These are phyloP conservation scores for Discostella stelligeroides DNA, from an alignment of 108 stramenopile genomes.

Conservation along the genomic window DNA sequence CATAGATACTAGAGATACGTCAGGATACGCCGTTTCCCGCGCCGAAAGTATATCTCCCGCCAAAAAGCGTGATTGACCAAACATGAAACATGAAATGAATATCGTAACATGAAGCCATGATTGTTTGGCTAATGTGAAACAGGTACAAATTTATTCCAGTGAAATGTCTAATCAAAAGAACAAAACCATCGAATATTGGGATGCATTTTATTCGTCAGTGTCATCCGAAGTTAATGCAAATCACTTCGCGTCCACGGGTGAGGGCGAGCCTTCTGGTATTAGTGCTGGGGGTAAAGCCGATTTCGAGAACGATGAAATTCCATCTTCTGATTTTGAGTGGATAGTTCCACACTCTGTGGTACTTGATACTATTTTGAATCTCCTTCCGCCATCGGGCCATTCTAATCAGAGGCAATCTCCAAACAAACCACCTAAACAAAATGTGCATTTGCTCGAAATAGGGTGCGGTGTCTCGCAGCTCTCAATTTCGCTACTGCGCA, in stretches of 20 bases:
- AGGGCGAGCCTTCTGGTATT: too few relatives aligned
- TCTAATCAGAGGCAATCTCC: slow-evolving; percentile 13
- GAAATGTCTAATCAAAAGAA: slow-evolving; percentile 58
- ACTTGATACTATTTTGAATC: slow-evolving; percentile 42
- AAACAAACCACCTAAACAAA: slow-evolving; percentile 9
- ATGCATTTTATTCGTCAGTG: slow-evolving; percentile 54
- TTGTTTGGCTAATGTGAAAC: too few relatives aligned
- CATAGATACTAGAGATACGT: too few relatives aligned
- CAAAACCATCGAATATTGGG: slow-evolving; percentile 74
- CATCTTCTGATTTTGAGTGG: slow-evolving; percentile 46
- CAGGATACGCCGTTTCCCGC: too few relatives aligned
- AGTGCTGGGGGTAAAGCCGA: slow-evolving; percentile 15
- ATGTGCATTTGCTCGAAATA: slow-evolving; percentile 67
- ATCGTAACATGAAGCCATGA: too few relatives aligned
- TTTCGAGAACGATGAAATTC: slow-evolving; percentile 43
- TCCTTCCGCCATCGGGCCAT: slow-evolving; percentile 32
- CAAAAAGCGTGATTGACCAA: too few relatives aligned
- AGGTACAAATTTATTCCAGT: too few relatives aligned
- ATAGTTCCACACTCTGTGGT: slow-evolving; percentile 33
- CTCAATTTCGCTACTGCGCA: slow-evolving; percentile 58
- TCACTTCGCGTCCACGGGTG: too few relatives aligned
- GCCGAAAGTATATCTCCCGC: too few relatives aligned
- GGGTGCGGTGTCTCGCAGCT: slow-evolving; percentile 76
- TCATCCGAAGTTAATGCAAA: not conserved
- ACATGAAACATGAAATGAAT: too few relatives aligned